phyloP scores from a whole-genome alignment of 495 filamentous ascomycete species.

The Sporormia fimetaria region DNA sequence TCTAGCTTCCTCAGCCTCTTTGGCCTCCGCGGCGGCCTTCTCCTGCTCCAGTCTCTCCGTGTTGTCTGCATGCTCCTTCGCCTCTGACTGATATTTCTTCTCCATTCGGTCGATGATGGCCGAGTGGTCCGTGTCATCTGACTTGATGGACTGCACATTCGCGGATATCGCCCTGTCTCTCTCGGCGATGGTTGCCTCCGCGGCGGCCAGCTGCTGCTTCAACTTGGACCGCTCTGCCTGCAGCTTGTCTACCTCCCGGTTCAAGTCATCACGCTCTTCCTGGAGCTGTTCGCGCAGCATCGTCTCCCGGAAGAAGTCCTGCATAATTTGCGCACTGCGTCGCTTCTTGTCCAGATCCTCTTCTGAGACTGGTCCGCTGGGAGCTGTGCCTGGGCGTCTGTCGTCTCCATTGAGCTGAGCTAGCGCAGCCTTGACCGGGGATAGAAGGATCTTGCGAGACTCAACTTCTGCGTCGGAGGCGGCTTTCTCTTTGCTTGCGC shows the following conservation, averaged over 20 bases:
- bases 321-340: conserved; percentile 19
- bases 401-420: conserved; percentile 7
- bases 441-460: conserved; percentile 5
- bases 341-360: conserved; percentile 11
- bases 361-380: conserved; percentile 14
- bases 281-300: conserved; percentile 17
- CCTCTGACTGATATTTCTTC: conserved; percentile 14
- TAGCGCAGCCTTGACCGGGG: conserved; percentile 9
- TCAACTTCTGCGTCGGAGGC: conserved; percentile 21
- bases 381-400: conserved; percentile 15
- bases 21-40: conserved; percentile 17
- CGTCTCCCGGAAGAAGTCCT: conserved; percentile 26
- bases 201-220: conserved; percentile 17
- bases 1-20: conserved; percentile 20
- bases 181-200: conserved; percentile 13
- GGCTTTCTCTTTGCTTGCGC: conserved; percentile 12
- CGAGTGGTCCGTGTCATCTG: conserved; percentile 3
- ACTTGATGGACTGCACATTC: neutral
- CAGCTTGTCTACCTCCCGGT: conserved; percentile 14
- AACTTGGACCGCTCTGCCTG: conserved; percentile 14
- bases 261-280: conserved; percentile 12
- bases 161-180: conserved; percentile 14
- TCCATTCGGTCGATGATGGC: conserved; percentile 15
- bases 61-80: conserved; percentile 8
- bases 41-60: conserved; percentile 17